These are phyloP conservation scores for Balakata baccata DNA, from an alignment of 345 rosid genomes.

Conservation along the genomic window DNA sequence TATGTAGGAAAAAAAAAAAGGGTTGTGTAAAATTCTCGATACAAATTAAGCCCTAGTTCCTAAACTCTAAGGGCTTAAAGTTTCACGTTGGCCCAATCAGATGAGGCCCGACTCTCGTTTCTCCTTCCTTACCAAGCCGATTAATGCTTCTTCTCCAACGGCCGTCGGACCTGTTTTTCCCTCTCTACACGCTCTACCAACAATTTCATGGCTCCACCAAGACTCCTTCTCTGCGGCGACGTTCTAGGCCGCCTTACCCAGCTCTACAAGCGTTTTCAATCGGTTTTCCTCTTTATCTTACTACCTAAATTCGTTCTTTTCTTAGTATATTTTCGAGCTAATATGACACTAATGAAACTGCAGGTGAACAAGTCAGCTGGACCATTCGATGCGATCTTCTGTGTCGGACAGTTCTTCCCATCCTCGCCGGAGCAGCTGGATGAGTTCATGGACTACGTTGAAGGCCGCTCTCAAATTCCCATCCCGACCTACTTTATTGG, in stretches of 20 bases:
- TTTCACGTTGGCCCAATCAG: neutral
- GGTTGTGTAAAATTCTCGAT: too few species aligned
- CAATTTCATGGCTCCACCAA: constrained; percentile 60
- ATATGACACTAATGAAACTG: neutral
- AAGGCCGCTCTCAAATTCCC: constrained; percentile 63
- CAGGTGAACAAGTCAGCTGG: constrained; percentile 83
- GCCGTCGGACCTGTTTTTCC: neutral
- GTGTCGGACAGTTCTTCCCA: constrained; percentile 88
- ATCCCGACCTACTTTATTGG: constrained; percentile 85
- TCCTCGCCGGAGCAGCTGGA: constrained; percentile 53
- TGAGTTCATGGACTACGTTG: constrained; percentile 55
- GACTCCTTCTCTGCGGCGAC: constrained; percentile 83
- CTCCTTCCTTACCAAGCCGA: neutral
- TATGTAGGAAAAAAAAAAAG: too few species aligned
- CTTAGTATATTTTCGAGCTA: neutral
- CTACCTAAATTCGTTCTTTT: neutral
- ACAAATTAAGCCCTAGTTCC: too few species aligned
- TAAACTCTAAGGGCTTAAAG: too few species aligned
- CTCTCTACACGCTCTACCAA: neutral
- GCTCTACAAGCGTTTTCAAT: constrained; percentile 79
- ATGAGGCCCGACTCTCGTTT: neutral
- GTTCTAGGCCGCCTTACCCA: constrained; percentile 74
- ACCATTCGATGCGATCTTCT: constrained; percentile 74
- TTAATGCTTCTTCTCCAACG: neutral
- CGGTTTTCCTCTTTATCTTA: constrained; percentile 40